phyloP scores from a whole-genome alignment of 345 rosid species.

The Pistacia vera region DNA sequence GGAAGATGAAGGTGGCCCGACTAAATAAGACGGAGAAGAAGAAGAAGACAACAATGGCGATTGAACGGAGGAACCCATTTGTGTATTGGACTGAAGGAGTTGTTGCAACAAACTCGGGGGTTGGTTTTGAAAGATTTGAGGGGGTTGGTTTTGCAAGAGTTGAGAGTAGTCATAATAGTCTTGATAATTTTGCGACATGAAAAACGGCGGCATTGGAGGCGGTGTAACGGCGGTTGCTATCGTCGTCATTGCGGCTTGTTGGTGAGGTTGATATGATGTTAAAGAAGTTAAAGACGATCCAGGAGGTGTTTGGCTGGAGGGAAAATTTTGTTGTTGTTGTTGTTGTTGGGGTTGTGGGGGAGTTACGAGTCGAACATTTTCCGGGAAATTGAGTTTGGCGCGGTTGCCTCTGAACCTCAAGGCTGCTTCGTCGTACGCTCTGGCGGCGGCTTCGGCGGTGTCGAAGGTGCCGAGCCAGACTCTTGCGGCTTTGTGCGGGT shows the following conservation, averaged over 20 bases:
- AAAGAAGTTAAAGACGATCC: constrained; percentile 9
- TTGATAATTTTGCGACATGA: constrained; percentile 26
- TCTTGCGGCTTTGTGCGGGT: constrained; percentile 78
- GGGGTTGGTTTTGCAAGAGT: constrained; percentile 43
- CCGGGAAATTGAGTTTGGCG: constrained; percentile 86
- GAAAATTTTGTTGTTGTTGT: constrained; percentile 26
- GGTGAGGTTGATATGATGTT: constrained; percentile 11
- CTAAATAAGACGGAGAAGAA: constrained; percentile 15
- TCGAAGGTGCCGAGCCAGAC: constrained; percentile 94
- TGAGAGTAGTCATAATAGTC: constrained; percentile 58
- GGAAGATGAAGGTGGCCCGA: constrained; percentile 25
- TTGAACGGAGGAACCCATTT: constrained; percentile 26
- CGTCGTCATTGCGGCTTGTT: not conserved
- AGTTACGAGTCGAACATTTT: constrained; percentile 44
- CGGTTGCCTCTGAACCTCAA: constrained; percentile 80
- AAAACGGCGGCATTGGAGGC: constrained; percentile 16
- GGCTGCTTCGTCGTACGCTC: constrained; percentile 91
- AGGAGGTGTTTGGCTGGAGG: constrained; percentile 25
- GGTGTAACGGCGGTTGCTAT: constrained; percentile 11
- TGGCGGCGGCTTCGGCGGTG: constrained; percentile 84
- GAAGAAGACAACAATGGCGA: constrained; percentile 21
- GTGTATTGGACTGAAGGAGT: constrained; percentile 36
- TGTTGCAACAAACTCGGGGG: constrained; percentile 35
- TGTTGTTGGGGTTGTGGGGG: constrained; percentile 15
- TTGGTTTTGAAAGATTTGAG: constrained; percentile 51